Evolutionary conservation across 176 grass and related monocot genomes (phyloP).

Genomic region (Eleusine indica): DNA sequence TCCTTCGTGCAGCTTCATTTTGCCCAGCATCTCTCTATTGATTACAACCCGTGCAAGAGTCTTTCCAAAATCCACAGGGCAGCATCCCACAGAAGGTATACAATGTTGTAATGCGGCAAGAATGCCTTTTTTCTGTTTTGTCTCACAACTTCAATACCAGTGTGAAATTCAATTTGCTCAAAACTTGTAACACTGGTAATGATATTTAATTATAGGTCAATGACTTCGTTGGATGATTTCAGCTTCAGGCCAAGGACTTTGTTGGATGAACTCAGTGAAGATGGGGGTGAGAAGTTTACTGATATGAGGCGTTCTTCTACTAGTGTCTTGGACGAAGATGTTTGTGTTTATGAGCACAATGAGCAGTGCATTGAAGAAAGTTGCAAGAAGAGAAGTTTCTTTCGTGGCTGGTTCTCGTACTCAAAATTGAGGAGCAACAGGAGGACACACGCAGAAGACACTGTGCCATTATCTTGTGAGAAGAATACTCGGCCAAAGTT

Average conservation of each 20-base stretch:
- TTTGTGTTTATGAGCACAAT: constrained; percentile 5
- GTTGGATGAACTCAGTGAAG: constrained; percentile 44
- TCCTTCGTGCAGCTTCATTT: constrained; percentile 72
- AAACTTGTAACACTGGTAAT: constrained; percentile 1
- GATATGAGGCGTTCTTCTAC: constrained; percentile 55
- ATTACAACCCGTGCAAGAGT: constrained; percentile 53
- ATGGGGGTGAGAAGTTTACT: constrained; percentile 28
- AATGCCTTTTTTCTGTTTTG: not conserved
- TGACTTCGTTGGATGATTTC: constrained; percentile 38
- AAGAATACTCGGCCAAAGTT: constrained; percentile 23
- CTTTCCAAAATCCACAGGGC: constrained; percentile 36
- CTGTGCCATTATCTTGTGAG: constrained; percentile 1
- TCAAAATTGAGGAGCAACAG: constrained; percentile 54
- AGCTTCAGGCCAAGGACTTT: constrained; percentile 41
- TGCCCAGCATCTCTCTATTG: constrained; percentile 65
- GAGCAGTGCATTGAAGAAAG: constrained; percentile 31
- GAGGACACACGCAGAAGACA: constrained; percentile 40
- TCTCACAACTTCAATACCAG: constrained; percentile 1
- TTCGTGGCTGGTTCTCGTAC: constrained; percentile 62
- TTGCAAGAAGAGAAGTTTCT: constrained; percentile 37
- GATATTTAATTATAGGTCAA: constrained; percentile 52
- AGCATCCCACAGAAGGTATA: constrained; percentile 55
- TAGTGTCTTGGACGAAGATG: constrained; percentile 40
- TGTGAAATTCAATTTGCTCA: constrained; percentile 3
- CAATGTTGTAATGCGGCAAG: not conserved